phyloP scores from a whole-genome alignment of 148 eudicot genomes.

The Chenopodium formosanum region DNA sequence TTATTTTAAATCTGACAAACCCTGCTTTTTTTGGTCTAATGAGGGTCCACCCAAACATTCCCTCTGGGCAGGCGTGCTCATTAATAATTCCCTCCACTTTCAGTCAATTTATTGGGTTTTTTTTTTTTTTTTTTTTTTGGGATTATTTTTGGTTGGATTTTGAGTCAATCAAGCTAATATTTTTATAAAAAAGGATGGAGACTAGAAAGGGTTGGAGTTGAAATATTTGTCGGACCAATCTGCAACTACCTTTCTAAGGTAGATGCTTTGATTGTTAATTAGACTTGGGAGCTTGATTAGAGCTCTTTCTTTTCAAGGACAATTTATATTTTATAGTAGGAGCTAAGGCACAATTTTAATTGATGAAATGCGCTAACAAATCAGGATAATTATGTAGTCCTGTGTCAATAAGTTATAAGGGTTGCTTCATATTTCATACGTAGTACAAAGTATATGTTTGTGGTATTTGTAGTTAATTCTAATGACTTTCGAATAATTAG shows the following conservation, averaged over 20 bases:
- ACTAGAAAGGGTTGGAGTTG: slow-evolving; percentile 4
- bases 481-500: too few species aligned
- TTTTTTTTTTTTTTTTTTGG: neutral
- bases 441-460: too few species aligned
- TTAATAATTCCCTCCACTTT: slow-evolving; percentile 36
- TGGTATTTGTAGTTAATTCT: too few species aligned
- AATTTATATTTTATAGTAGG: neutral
- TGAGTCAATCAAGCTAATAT: neutral
- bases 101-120: slow-evolving; percentile 6
- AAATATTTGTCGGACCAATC: slow-evolving; percentile 5
- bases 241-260: slow-evolving; percentile 9
- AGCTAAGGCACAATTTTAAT: too few species aligned
- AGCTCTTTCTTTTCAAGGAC: neutral
- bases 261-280: neutral
- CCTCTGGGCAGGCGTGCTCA: slow-evolving; percentile 35
- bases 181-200: neutral
- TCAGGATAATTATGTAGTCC: too few species aligned
- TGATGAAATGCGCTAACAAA: too few species aligned
- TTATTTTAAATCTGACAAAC: slow-evolving; percentile 10
- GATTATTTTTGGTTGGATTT: neutral
- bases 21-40: slow-evolving; percentile 21
- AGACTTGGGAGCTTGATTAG: neutral
- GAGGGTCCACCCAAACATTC: slow-evolving; percentile 37
- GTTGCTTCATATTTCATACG: too few species aligned
- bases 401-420: too few species aligned